Evolutionary conservation across 2,329 filamentous ascomycete genomes (phyloP).

Genomic region (Ophiostoma populinum): DNA sequence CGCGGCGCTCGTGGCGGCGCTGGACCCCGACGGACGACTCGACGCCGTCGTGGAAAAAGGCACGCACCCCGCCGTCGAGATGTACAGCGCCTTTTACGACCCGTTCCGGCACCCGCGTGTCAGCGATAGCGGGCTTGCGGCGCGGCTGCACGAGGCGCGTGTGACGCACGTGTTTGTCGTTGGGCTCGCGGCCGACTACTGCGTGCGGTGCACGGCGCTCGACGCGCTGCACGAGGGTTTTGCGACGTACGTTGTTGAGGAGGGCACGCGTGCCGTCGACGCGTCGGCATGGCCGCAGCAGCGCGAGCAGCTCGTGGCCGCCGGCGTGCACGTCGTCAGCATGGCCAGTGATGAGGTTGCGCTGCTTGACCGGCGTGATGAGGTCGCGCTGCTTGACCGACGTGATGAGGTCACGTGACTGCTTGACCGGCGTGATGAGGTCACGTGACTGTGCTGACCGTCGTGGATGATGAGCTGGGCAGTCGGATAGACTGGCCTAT

Average conservation of each 20-base stretch:
- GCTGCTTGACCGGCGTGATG: no score
- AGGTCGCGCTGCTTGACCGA: no score
- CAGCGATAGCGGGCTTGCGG: slow-evolving; percentile 45
- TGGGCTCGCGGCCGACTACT: slow-evolving; percentile 78
- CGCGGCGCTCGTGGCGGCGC: slow-evolving; percentile 54
- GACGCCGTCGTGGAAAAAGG: slow-evolving; percentile 65
- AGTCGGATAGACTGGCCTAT: no score
- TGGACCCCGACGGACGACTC: slow-evolving; percentile 39
- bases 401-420: no score
- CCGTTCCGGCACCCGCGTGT: slow-evolving; percentile 49
- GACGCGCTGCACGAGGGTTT: slow-evolving; percentile 67
- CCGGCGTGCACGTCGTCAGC: slow-evolving; percentile 46
- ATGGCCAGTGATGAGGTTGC: slow-evolving; percentile 37
- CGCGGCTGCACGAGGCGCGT: slow-evolving; percentile 30
- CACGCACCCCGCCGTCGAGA: slow-evolving; percentile 55
- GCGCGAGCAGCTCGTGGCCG: slow-evolving; percentile 33
- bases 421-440: no score
- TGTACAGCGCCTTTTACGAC: slow-evolving; percentile 86
- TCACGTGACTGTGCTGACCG: no score
- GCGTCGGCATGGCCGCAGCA: slow-evolving; percentile 36
- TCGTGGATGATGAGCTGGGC: no score
- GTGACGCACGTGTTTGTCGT: slow-evolving; percentile 73
- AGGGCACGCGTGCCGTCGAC: slow-evolving; percentile 62
- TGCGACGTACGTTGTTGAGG: slow-evolving; percentile 55
- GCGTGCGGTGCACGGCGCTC: slow-evolving; percentile 65